These are phyloP conservation scores for Tausonia pullulans DNA, from an alignment of 1,284 basidiomycete species.

Conservation along the genomic window DNA sequence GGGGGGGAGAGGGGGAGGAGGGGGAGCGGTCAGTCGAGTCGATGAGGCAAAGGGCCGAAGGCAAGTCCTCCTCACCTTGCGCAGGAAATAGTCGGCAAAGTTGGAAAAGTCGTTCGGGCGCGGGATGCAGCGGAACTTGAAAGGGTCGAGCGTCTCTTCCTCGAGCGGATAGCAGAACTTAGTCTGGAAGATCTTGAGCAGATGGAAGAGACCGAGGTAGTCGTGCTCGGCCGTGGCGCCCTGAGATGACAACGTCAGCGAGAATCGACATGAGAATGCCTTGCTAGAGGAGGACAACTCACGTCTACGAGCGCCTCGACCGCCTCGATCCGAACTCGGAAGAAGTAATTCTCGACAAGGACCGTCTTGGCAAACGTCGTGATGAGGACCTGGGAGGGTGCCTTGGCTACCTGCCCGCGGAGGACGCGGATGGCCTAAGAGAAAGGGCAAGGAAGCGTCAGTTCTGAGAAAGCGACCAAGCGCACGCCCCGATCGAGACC, in stretches of 20 bases:
- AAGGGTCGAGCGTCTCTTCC: slow-evolving; percentile 62
- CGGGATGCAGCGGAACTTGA: slow-evolving; percentile 73
- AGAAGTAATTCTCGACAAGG: slow-evolving; percentile 91
- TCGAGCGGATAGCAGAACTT: slow-evolving; percentile 82
- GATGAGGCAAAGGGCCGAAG: background rate
- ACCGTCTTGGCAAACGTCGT: slow-evolving; percentile 85
- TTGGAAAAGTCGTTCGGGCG: slow-evolving; percentile 90
- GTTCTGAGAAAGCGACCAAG: background rate
- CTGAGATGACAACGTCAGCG: slow-evolving; percentile 33
- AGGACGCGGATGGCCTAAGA: slow-evolving; percentile 72
- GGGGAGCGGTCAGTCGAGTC: background rate
- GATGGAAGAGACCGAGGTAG: slow-evolving; percentile 84
- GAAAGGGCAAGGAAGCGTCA: background rate
- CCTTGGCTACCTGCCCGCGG: slow-evolving; percentile 42
- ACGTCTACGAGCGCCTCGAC: slow-evolving; percentile 74
- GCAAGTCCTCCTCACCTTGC: slow-evolving; percentile 50
- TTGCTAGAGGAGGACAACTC: slow-evolving; percentile 30
- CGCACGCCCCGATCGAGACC: slow-evolving; percentile 23
- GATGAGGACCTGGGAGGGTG: slow-evolving; percentile 75
- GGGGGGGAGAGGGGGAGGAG: background rate
- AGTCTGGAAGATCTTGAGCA: slow-evolving; percentile 85
- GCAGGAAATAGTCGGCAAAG: slow-evolving; percentile 83
- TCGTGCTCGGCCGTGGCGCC: slow-evolving; percentile 70
- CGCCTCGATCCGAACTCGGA: slow-evolving; percentile 92
- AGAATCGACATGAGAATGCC: slow-evolving; percentile 1